A percentile compares a stretch with the other conserved stretches of the same genome.
Evolutionary conservation across 106 monocot genomes (phyloP).

Genomic region (Acorus calamus): DNA sequence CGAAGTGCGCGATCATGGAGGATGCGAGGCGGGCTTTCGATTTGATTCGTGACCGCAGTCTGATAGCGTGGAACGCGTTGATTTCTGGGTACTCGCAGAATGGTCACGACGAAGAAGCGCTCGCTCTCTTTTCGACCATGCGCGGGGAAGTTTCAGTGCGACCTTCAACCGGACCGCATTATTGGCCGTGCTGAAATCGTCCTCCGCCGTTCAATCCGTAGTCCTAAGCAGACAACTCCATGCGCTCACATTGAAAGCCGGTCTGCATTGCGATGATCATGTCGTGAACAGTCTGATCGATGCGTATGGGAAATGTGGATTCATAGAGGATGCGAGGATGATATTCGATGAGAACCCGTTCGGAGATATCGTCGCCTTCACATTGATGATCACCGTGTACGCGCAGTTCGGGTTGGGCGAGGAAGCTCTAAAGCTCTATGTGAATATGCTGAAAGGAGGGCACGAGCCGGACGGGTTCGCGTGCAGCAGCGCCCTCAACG

Average conservation of each 20-base stretch:
- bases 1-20: slow-evolving; percentile 30
- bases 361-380: slow-evolving; percentile 54
- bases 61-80: slow-evolving; percentile 77
- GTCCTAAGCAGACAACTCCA: slow-evolving; percentile 42
- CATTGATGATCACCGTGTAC: slow-evolving; percentile 69
- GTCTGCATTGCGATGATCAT: slow-evolving; percentile 54
- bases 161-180: slow-evolving; percentile 62
- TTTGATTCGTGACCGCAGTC: slow-evolving; percentile 35
- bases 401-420: slow-evolving; percentile 61
- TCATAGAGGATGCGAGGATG: slow-evolving; percentile 34
- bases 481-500: slow-evolving; percentile 69
- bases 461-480: slow-evolving; percentile 68
- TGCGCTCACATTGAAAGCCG: slow-evolving; percentile 33
- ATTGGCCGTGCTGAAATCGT: slow-evolving; percentile 67
- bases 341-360: slow-evolving; percentile 45
- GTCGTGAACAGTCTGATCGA: slow-evolving; percentile 76
- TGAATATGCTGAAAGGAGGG: slow-evolving; percentile 30
- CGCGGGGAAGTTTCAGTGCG: slow-evolving; percentile 23
- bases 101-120: slow-evolving; percentile 35
- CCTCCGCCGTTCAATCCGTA: slow-evolving; percentile 40
- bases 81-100: slow-evolving; percentile 71
- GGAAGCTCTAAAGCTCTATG: slow-evolving; percentile 68
- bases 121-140: slow-evolving; percentile 49
- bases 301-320: slow-evolving; percentile 70
- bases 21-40: slow-evolving; percentile 49